These are phyloP conservation scores for Scenedesmus sp. DNA, from an alignment of 163 green algal species.

Conservation along the genomic window DNA sequence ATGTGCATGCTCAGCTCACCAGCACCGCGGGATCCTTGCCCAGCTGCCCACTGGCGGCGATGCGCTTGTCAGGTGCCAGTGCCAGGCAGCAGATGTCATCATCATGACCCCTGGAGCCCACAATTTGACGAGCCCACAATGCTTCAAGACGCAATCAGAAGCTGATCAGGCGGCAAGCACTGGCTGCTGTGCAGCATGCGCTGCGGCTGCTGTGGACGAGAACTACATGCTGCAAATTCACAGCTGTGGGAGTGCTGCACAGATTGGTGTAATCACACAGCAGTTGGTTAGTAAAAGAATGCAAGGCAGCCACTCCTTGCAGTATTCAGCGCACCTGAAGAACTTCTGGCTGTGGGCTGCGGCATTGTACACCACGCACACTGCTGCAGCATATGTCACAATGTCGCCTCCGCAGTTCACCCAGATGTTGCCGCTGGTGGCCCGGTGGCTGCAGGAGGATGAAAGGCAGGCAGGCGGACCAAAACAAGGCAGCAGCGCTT, in stretches of 20 bases:
- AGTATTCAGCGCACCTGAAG: slow-evolving; percentile 57
- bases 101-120: slow-evolving; percentile 63
- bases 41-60: slow-evolving; percentile 56
- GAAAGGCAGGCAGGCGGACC: background rate
- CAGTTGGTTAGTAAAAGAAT: background rate
- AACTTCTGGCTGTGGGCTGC: slow-evolving; percentile 61
- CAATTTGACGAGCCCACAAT: no score
- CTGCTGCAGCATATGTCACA: slow-evolving; percentile 71
- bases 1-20: background rate
- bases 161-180: background rate
- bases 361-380: slow-evolving; percentile 78
- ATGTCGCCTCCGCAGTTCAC: slow-evolving; percentile 66
- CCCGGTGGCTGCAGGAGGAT: slow-evolving; percentile 57
- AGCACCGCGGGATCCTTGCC: slow-evolving; percentile 50
- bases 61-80: slow-evolving; percentile 43
- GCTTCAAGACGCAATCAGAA: no score
- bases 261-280: background rate
- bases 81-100: slow-evolving; percentile 76
- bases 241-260: background rate
- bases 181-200: background rate
- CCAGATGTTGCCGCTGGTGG: slow-evolving; percentile 72
- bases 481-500: background rate
- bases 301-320: background rate
- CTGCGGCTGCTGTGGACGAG: background rate
- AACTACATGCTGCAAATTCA: background rate